Conservation (phyloP, 805 yeast species). For the Ascoidea asiatica region DNA sequence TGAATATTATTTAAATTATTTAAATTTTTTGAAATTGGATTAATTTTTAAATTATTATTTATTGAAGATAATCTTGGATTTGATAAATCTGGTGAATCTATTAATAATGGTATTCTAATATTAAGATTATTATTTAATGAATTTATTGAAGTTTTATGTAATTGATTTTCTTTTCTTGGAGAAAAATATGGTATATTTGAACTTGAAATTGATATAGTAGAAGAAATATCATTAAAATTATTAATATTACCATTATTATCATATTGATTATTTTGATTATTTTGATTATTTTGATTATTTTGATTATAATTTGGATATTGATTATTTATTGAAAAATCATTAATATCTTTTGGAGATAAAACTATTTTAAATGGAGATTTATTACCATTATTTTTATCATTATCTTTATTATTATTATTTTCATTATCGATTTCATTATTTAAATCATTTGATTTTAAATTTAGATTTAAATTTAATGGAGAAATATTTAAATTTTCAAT, state of each 20-base stretch:
- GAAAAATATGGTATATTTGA: not conserved
- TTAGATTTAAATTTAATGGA: not conserved
- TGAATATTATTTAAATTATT: too few species aligned
- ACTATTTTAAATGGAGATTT: not conserved
- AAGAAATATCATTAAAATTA: too few species aligned
- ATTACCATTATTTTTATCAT: too few species aligned
- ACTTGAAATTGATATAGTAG: not conserved
- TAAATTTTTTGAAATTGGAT: too few species aligned
- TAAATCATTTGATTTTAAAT: not conserved
- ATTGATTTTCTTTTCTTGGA: not conserved
- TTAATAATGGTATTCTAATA: too few species aligned
- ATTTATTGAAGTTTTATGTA: not conserved
- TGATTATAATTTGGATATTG: not conserved
- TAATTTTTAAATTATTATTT: too few species aligned
- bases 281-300: too few species aligned
- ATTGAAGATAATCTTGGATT: not conserved
- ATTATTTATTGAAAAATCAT: not conserved
- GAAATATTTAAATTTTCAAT: too few species aligned
- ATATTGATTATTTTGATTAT: too few species aligned
- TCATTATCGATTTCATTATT: not conserved
- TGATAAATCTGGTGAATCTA: not conserved
- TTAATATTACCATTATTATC: too few species aligned
- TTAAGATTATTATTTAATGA: too few species aligned
- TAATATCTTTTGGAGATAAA: not conserved
- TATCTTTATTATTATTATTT: not conserved